Percentiles rank a stretch among this genome's conserved stretches.
phyloP scores from a whole-genome alignment of 164 flowering plant species.

The Kingdonia uniflora region DNA sequence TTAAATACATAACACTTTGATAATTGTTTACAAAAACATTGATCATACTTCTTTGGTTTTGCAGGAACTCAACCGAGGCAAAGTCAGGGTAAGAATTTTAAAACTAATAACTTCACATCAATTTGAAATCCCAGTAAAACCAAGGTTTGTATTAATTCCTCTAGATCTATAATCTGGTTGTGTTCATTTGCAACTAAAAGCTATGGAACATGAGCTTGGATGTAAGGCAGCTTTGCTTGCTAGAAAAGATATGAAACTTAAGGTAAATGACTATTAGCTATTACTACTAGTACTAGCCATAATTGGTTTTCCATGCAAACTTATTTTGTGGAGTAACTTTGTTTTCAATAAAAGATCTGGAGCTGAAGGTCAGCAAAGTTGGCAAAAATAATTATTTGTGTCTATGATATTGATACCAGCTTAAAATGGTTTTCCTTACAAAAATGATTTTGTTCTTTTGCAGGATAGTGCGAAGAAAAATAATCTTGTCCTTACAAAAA shows the following conservation, averaged over 20 bases:
- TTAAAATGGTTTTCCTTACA: not conserved
- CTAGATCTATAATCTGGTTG: not conserved
- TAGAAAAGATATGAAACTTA: conserved; percentile 29
- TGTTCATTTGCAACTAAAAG: conserved; percentile 38
- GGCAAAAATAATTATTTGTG: no score
- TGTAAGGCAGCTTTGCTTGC: conserved; percentile 51
- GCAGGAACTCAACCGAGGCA: conserved; percentile 67
- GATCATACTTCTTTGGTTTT: conserved; percentile 2
- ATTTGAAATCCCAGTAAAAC: no score
- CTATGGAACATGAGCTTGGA: conserved; percentile 54
- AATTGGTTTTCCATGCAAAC: no score
- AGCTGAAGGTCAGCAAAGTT: no score
- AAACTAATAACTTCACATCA: no score
- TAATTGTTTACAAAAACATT: not conserved
- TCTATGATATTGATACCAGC: not conserved
- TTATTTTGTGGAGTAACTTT: no score
- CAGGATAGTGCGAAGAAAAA: conserved; percentile 22
- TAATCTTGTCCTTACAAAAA: conserved; percentile 23
- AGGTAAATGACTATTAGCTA: no score
- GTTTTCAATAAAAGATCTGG: no score
- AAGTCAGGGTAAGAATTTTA: conserved; percentile 41
- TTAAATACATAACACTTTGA: not conserved
- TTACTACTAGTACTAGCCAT: no score
- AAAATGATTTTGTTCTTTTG: not conserved
- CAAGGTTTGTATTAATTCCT: not conserved